Evolutionary conservation across 768 basidiomycete species (phyloP).

Genomic region (Mycena alexandri): DNA sequence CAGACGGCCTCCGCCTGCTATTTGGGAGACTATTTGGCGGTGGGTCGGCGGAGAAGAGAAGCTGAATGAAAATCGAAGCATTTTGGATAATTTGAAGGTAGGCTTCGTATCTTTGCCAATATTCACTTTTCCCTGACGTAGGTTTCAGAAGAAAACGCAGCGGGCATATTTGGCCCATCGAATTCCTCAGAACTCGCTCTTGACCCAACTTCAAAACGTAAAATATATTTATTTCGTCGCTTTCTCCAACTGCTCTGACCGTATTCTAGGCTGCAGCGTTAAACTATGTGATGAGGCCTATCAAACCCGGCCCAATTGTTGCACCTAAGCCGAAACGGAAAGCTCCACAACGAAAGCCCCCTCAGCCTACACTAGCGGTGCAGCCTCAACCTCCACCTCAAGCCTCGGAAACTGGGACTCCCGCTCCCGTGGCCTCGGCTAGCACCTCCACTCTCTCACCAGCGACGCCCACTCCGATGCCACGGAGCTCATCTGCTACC

Average conservation of each 20-base stretch:
- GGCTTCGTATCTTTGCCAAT: background rate
- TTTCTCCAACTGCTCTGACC: conserved; percentile 4
- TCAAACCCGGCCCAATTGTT: conserved; percentile 62
- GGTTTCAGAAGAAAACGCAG: conserved; percentile 54
- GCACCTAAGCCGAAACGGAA: conserved; percentile 48
- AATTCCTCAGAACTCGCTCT: conserved; percentile 66
- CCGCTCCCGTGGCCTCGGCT: conserved; percentile 8
- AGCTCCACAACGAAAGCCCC: conserved; percentile 44
- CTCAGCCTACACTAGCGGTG: conserved; percentile 50
- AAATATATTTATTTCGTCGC: conserved; percentile 33
- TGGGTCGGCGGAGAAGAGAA: conserved; percentile 74
- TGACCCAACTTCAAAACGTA: conserved; percentile 73
- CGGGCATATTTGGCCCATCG: conserved; percentile 69
- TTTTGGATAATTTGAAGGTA: conserved; percentile 59
- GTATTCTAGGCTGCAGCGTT: conserved; percentile 57
- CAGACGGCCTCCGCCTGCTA: conserved; percentile 57
- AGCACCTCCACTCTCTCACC: background rate
- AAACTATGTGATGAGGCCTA: conserved; percentile 65
- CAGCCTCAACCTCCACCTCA: conserved; percentile 14
- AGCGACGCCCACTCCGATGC: background rate
- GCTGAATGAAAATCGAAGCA: conserved; percentile 61
- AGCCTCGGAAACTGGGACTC: conserved; percentile 10
- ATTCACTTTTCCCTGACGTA: conserved; percentile 14
- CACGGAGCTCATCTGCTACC: background rate
- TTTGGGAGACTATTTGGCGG: conserved; percentile 70